These are phyloP conservation scores for Russula compacta DNA, from an alignment of 768 basidiomycete species.

Conservation along the genomic window DNA sequence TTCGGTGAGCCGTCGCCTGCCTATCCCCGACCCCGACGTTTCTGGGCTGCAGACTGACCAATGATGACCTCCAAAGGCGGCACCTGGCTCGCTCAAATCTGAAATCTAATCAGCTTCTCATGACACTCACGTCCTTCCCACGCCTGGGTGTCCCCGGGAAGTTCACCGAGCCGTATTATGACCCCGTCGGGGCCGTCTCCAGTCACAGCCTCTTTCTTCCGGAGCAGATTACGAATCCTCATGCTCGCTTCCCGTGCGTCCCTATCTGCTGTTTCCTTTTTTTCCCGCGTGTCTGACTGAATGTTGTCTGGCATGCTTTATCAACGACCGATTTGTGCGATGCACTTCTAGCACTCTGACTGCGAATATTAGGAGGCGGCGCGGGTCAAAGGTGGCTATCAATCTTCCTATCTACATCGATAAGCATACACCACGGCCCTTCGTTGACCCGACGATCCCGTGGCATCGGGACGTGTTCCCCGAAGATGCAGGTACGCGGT, in stretches of 20 bases:
- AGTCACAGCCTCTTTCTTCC: conserved; percentile 93
- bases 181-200: conserved; percentile 66
- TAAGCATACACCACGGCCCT: conserved; percentile 75
- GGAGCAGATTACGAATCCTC: conserved; percentile 93
- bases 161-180: conserved; percentile 86
- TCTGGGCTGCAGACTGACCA: background rate
- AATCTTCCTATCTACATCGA: conserved; percentile 93
- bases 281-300: background rate
- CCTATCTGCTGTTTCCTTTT: background rate
- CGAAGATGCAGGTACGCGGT: conserved; percentile 66
- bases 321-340: background rate
- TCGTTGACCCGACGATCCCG: conserved; percentile 88
- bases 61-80: conserved; percentile 42
- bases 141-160: conserved; percentile 79
- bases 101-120: conserved; percentile 75
- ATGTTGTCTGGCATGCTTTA: background rate
- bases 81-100: conserved; percentile 76
- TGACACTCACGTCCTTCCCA: conserved; percentile 95
- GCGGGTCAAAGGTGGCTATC: conserved; percentile 91
- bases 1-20: conserved; percentile 42
- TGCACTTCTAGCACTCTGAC: conserved; percentile 70
- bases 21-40: background rate
- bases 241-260: conserved; percentile 94
- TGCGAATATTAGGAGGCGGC: conserved; percentile 83
- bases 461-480: conserved; percentile 75